These are phyloP conservation scores for Penicillium sclerotiorum DNA, from an alignment of 2,329 filamentous ascomycete genomes.

Conservation along the genomic window DNA sequence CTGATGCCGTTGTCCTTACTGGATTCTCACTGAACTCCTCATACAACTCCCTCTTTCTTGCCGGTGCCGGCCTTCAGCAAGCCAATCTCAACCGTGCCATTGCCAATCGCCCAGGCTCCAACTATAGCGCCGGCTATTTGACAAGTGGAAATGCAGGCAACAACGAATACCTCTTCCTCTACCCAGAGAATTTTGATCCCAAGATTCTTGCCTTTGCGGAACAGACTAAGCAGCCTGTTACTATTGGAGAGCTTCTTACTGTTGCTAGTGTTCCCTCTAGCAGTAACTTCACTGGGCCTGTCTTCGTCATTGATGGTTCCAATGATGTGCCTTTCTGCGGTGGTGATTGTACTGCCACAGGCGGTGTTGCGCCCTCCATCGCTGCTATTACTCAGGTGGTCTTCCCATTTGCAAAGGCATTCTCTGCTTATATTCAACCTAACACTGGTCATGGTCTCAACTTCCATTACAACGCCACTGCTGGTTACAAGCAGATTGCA, in stretches of 20 bases:
- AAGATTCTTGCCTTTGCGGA: conserved; percentile 19
- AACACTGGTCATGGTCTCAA: conserved; percentile 33
- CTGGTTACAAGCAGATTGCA: conserved; percentile 23
- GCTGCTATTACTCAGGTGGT: conserved; percentile 14
- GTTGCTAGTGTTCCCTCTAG: conserved; percentile 10
- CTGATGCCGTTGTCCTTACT: conserved; percentile 44
- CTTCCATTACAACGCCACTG: conserved; percentile 31
- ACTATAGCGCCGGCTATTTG: conserved; percentile 28
- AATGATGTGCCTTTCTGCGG: conserved; percentile 29
- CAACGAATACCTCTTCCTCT: conserved; percentile 21
- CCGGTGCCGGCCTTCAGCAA: conserved; percentile 24
- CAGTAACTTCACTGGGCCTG: conserved; percentile 25
- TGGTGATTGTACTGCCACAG: conserved; percentile 28
- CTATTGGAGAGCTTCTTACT: conserved; percentile 30
- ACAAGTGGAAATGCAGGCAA: conserved; percentile 16
- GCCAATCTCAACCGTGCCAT: conserved; percentile 11
- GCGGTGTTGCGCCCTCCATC: conserved; percentile 17
- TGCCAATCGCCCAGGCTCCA: conserved; percentile 13
- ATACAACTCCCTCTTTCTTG: conserved; percentile 20
- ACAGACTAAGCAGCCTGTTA: conserved; percentile 28
- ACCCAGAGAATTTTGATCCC: conserved; percentile 17
- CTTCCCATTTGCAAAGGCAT: conserved; percentile 21
- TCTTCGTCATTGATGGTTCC: conserved; percentile 28
- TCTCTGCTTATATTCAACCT: conserved; percentile 29
- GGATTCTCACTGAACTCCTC: conserved; percentile 36